phyloP scores from a whole-genome alignment of 371 early-diverging fungal species.

The Mortierella sp. region DNA sequence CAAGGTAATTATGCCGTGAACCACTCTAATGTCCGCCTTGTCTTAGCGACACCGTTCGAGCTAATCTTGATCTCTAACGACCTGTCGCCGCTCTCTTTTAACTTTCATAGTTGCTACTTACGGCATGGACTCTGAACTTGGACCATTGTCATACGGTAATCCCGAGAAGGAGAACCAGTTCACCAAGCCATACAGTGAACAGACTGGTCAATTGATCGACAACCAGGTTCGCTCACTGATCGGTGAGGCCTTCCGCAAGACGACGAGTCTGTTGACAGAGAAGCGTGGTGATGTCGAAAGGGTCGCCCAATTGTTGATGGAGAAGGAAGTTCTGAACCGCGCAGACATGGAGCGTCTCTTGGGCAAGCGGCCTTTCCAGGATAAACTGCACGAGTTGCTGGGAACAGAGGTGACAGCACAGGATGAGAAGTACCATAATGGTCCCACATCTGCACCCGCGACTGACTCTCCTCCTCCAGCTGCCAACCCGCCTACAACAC shows the following conservation, averaged over 20 bases:
- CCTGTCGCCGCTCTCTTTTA: background rate
- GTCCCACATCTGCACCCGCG: constrained; percentile 26
- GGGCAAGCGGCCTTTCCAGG: constrained; percentile 89
- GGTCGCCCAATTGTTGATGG: constrained; percentile 91
- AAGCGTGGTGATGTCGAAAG: constrained; percentile 89
- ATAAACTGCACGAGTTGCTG: constrained; percentile 62
- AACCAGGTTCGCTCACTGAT: constrained; percentile 91
- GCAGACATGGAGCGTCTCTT: constrained; percentile 94
- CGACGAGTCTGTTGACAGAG: constrained; percentile 82
- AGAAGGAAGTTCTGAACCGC: constrained; percentile 96
- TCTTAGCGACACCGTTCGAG: too few relatives aligned
- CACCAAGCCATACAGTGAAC: constrained; percentile 97
- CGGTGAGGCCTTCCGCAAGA: constrained; percentile 83
- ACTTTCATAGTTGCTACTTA: constrained; percentile 76
- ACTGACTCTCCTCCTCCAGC: constrained; percentile 23
- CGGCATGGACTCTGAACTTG: constrained; percentile 94
- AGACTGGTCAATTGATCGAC: constrained; percentile 95
- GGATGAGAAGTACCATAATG: constrained; percentile 23
- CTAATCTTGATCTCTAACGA: too few relatives aligned
- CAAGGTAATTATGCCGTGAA: constrained; percentile 56
- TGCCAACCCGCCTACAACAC: constrained; percentile 4
- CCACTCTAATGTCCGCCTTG: background rate
- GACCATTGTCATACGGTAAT: constrained; percentile 85
- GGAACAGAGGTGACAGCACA: constrained; percentile 41
- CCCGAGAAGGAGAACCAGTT: constrained; percentile 81